A percentile compares a stretch with the other conserved stretches of the same genome.
phyloP scores from a whole-genome alignment of 495 filamentous ascomycete genomes.

The Penicillium antarcticum region DNA sequence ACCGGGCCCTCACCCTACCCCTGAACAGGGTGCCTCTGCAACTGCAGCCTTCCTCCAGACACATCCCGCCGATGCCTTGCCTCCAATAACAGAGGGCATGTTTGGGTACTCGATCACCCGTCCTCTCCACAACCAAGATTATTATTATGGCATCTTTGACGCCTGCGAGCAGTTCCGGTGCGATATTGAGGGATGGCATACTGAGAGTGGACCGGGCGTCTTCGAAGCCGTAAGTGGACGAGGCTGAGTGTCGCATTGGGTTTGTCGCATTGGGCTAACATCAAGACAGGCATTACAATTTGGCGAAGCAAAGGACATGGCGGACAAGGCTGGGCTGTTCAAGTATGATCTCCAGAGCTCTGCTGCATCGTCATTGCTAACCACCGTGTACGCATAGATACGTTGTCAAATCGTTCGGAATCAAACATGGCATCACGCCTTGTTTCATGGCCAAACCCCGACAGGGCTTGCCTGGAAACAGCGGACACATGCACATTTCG shows the following conservation, averaged over 20 bases:
- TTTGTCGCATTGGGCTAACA: constrained; percentile 3
- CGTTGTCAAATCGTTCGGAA: constrained; percentile 80
- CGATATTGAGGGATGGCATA: constrained; percentile 94
- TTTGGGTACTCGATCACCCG: constrained; percentile 96
- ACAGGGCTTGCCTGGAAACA: constrained; percentile 86
- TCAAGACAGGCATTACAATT: constrained; percentile 69
- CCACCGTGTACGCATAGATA: constrained; percentile 50
- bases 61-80: constrained; percentile 68
- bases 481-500: constrained; percentile 93
- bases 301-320: constrained; percentile 79
- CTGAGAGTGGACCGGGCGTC: constrained; percentile 92
- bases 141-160: constrained; percentile 88
- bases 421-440: constrained; percentile 84
- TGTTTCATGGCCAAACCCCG: constrained; percentile 99
- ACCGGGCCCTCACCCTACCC: constrained; percentile 46
- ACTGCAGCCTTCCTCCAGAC: constrained; percentile 70
- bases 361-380: background rate
- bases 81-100: constrained; percentile 90
- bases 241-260: constrained; percentile 1
- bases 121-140: constrained; percentile 88
- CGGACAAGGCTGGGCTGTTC: constrained; percentile 86
- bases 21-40: constrained; percentile 61
- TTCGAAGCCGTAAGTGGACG: constrained; percentile 74
- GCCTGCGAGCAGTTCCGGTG: constrained; percentile 78
- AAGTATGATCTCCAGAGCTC: constrained; percentile 54